Conservation (phyloP, 176 grass and related monocot species). For the Ensete ventricosum region DNA sequence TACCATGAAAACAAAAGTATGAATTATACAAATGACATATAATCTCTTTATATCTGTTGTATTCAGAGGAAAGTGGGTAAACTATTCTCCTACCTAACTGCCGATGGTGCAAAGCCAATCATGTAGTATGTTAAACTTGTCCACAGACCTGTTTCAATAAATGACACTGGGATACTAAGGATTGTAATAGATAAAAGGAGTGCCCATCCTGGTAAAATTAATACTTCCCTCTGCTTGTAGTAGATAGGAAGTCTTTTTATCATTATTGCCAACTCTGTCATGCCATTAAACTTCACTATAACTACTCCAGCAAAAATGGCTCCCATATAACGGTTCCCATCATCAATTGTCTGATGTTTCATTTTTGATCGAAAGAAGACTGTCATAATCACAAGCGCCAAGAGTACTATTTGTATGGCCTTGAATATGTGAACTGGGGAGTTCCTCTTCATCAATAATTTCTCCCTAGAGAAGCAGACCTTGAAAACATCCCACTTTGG, state of each 20-base stretch:
- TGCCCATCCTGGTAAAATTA: constrained; percentile 84
- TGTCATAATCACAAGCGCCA: constrained; percentile 73
- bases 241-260: constrained; percentile 78
- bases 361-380: constrained; percentile 68
- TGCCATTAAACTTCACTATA: constrained; percentile 85
- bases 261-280: constrained; percentile 88
- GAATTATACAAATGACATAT: neutral
- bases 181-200: constrained; percentile 70
- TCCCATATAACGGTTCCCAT: constrained; percentile 72
- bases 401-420: constrained; percentile 61
- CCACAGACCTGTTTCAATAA: constrained; percentile 52
- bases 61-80: neutral
- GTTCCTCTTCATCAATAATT: constrained; percentile 74
- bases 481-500: constrained; percentile 79
- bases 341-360: constrained; percentile 53
- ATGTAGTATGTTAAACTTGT: constrained; percentile 81
- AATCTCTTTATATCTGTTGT: constrained; percentile 9
- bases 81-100: constrained; percentile 42
- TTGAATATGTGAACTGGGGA: constrained; percentile 91
- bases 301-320: constrained; percentile 54
- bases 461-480: constrained; percentile 79
- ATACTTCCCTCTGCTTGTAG: constrained; percentile 82
- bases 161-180: constrained; percentile 62
- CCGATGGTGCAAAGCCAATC: constrained; percentile 80
- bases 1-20: constrained; percentile 22